Conservation (phyloP, 768 basidiomycete genomes). For the Mycena epipterygia region DNA sequence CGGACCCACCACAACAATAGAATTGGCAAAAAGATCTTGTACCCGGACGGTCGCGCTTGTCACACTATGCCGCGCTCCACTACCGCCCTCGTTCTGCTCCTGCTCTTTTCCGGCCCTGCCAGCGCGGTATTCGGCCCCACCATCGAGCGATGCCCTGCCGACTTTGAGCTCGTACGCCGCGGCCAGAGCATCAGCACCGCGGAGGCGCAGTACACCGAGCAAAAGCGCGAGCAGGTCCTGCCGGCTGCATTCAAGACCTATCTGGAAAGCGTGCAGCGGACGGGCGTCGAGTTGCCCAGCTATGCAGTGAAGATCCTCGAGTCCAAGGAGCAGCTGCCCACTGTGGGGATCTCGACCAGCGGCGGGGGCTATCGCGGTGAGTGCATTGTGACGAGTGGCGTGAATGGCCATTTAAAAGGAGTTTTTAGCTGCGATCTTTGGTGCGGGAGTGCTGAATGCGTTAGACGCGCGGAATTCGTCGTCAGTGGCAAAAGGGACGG, state of each 20-base stretch:
- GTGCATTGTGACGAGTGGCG: background rate
- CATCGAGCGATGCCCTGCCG: slow-evolving; percentile 27
- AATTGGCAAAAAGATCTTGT: too few relatives aligned
- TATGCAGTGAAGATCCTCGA: slow-evolving; percentile 51
- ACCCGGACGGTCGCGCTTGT: too few relatives aligned
- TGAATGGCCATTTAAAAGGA: background rate
- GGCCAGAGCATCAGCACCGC: slow-evolving; percentile 50
- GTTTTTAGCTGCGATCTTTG: slow-evolving; percentile 55
- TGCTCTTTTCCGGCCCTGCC: background rate
- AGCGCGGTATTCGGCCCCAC: slow-evolving; percentile 21
- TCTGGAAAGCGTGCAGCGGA: slow-evolving; percentile 52
- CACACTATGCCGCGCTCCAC: background rate
- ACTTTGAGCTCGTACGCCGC: slow-evolving; percentile 33
- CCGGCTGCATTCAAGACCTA: slow-evolving; percentile 57
- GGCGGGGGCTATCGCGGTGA: slow-evolving; percentile 69
- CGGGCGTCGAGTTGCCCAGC: slow-evolving; percentile 44
- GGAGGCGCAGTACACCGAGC: slow-evolving; percentile 53
- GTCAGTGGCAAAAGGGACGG: slow-evolving; percentile 55
- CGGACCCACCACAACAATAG: too few relatives aligned
- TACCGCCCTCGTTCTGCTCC: slow-evolving; percentile 3
- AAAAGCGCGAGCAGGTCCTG: slow-evolving; percentile 50
- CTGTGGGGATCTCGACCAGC: slow-evolving; percentile 62
- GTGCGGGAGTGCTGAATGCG: slow-evolving; percentile 63
- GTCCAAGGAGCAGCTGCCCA: slow-evolving; percentile 43
- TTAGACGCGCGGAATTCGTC: slow-evolving; percentile 64